Conservation (phyloP, 2,329 filamentous ascomycete genomes). For the Fusarium sacchari region DNA sequence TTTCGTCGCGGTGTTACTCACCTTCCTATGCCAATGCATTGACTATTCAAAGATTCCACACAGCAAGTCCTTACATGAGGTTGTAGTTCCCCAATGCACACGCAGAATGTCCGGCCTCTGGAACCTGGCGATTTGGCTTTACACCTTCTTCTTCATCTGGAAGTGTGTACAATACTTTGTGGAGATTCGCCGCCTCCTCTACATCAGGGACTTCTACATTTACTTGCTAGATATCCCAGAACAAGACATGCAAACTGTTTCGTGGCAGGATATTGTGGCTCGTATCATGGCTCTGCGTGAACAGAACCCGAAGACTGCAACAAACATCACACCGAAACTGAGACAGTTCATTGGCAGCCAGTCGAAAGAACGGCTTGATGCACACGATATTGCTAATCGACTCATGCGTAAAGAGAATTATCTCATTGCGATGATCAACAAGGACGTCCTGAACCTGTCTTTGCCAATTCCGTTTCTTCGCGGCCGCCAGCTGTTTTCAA, state of each 20-base stretch:
- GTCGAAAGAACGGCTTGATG: slow-evolving; percentile 93
- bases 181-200: slow-evolving; percentile 76
- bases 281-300: slow-evolving; percentile 86
- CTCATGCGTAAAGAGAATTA: slow-evolving; percentile 98
- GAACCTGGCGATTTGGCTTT: slow-evolving; percentile 84
- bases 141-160: slow-evolving; percentile 86
- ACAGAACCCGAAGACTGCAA: slow-evolving; percentile 82
- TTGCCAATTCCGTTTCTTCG: slow-evolving; percentile 86
- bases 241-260: slow-evolving; percentile 90
- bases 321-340: slow-evolving; percentile 61
- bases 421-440: slow-evolving; percentile 96
- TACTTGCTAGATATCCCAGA: slow-evolving; percentile 83
- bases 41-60: slow-evolving; percentile 80
- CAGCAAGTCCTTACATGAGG: slow-evolving; percentile 64
- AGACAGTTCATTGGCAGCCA: slow-evolving; percentile 77
- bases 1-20: slow-evolving; percentile 84
- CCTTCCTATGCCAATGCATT: slow-evolving; percentile 86
- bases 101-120: slow-evolving; percentile 77
- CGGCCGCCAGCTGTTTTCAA: slow-evolving; percentile 84
- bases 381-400: slow-evolving; percentile 95
- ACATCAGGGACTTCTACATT: slow-evolving; percentile 87
- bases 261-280: slow-evolving; percentile 90
- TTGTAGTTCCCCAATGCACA: slow-evolving; percentile 79
- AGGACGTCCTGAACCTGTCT: slow-evolving; percentile 89
- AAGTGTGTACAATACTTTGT: slow-evolving; percentile 79